These are phyloP conservation scores for Salix viminalis DNA, from an alignment of 345 rosid species.

Conservation along the genomic window DNA sequence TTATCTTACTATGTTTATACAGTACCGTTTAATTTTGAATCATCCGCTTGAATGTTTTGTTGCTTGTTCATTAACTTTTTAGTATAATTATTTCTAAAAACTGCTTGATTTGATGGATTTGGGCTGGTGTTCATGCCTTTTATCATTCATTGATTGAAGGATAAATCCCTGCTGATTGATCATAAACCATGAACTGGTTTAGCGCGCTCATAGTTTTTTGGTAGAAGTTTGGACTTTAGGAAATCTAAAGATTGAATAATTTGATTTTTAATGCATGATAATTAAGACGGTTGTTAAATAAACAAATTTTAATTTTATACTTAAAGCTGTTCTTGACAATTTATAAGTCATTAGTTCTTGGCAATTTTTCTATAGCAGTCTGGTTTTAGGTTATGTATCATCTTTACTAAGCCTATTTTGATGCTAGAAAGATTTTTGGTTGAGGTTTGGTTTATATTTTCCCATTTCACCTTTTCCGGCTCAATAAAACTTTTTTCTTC, in stretches of 20 bases:
- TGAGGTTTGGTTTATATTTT: too few relatives aligned
- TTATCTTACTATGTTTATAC: neutral
- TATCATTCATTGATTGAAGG: neutral
- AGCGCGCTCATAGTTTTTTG: neutral
- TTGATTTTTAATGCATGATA: neutral
- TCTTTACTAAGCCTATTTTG: too few relatives aligned
- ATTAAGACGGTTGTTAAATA: too few relatives aligned
- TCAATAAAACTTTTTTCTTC: too few relatives aligned
- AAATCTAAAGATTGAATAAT: neutral
- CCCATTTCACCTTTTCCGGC: too few relatives aligned
- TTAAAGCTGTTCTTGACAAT: too few relatives aligned
- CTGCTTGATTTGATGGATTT: neutral
- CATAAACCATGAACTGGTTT: neutral
- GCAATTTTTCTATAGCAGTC: too few relatives aligned
- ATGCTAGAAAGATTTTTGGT: too few relatives aligned
- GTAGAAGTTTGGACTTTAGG: neutral
- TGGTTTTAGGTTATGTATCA: too few relatives aligned
- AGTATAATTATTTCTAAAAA: neutral
- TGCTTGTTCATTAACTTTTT: neutral
- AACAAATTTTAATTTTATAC: too few relatives aligned
- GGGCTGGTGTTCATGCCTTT: neutral
- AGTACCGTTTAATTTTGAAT: neutral
- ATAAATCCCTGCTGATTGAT: neutral
- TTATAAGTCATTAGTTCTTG: too few relatives aligned
- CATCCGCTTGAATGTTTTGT: neutral